Percentiles rank a stretch among this genome's conserved stretches.
Conservation (phyloP, 169 alveolate species). For the Pseudocohnilembus persalinus region DNA sequence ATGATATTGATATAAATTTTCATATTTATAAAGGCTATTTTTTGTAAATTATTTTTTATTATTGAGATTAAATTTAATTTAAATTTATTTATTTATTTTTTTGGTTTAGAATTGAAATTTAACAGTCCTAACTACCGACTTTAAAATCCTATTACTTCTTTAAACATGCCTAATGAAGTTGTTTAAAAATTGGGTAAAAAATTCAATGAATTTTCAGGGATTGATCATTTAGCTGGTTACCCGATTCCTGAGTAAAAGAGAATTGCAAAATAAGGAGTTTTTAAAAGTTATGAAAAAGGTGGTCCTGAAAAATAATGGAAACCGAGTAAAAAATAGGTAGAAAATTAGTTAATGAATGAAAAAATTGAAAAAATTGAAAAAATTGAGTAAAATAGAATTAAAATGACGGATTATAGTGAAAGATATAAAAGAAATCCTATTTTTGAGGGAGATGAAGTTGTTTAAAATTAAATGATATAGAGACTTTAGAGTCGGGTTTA, state of each 20-base stretch:
- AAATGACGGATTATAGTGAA: neutral
- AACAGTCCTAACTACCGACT: neutral
- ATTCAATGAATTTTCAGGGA: neutral
- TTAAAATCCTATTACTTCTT: neutral
- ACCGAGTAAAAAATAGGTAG: neutral
- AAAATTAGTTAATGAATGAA: neutral
- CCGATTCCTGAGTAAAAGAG: neutral
- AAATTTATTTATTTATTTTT: no score
- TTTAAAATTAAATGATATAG: no score
- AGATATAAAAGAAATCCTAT: neutral
- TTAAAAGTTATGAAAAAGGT: neutral
- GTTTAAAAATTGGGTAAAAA: neutral
- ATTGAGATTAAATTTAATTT: neutral
- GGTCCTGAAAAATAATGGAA: neutral
- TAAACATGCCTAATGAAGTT: neutral
- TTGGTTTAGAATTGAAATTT: no score
- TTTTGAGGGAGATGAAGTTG: neutral
- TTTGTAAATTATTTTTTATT: no score
- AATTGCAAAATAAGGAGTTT: neutral
- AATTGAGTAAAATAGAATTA: neutral
- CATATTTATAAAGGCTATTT: no score
- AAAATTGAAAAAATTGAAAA: neutral
- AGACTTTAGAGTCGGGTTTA: neutral
- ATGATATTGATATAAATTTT: no score
- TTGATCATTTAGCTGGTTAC: neutral